Conservation (phyloP, 2,329 filamentous ascomycete species). For the Xylariaceae sp. region DNA sequence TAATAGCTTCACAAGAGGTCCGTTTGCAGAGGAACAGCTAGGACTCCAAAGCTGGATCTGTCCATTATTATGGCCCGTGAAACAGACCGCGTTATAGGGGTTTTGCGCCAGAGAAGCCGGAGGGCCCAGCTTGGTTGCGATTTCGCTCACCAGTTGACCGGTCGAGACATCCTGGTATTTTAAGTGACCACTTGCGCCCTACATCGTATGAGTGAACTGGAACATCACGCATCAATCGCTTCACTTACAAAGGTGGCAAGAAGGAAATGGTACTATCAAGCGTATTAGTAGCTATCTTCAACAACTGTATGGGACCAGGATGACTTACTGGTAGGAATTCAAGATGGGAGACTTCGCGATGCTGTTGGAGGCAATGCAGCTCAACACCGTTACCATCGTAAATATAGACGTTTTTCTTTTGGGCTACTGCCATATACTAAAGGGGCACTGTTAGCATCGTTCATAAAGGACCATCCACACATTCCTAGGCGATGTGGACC, state of each 20-base stretch:
- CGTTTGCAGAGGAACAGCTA: constrained; percentile 55
- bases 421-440: constrained; percentile 46
- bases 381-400: constrained; percentile 82
- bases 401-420: constrained; percentile 96
- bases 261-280: constrained; percentile 72
- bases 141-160: constrained; percentile 79
- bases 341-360: constrained; percentile 86
- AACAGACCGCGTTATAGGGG: constrained; percentile 83
- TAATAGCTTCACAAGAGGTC: constrained; percentile 83
- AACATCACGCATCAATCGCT: not conserved
- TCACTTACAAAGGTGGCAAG: constrained; percentile 71
- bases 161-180: constrained; percentile 96
- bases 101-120: constrained; percentile 84
- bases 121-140: constrained; percentile 77
- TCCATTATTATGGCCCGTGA: constrained; percentile 92
- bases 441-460: constrained; percentile 3
- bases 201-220: constrained; percentile 7
- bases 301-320: not conserved
- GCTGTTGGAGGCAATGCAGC: constrained; percentile 83
- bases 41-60: constrained; percentile 95
- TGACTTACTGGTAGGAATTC: constrained; percentile 50
- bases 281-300: not conserved
- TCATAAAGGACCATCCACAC: not conserved
- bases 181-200: constrained; percentile 36
- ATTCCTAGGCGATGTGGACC: not conserved